Percentiles rank a stretch among this genome's conserved stretches.
Evolutionary conservation across 2,329 filamentous ascomycete genomes (phyloP).

Genomic region (Beauveria sp.): DNA sequence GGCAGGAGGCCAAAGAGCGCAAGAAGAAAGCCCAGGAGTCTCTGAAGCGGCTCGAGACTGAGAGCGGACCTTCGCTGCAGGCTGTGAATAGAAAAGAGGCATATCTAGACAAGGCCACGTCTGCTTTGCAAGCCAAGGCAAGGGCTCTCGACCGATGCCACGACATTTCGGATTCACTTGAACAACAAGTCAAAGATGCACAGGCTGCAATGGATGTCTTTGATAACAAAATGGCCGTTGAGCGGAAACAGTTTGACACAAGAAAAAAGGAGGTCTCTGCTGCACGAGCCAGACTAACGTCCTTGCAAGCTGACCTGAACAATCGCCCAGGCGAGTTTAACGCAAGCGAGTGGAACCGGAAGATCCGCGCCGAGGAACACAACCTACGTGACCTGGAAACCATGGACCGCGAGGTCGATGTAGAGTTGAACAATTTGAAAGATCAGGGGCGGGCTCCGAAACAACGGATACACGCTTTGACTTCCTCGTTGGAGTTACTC

Average conservation of each 20-base stretch:
- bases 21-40: conserved; percentile 49
- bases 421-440: conserved; percentile 35
- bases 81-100: conserved; percentile 62
- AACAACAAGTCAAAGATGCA: conserved; percentile 28
- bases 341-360: conserved; percentile 60
- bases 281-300: conserved; percentile 50
- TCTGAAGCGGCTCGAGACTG: conserved; percentile 50
- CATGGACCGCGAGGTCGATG: conserved; percentile 28
- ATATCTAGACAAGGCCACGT: conserved; percentile 54
- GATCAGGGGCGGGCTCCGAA: conserved; percentile 34
- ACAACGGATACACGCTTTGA: conserved; percentile 28
- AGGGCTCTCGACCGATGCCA: conserved; percentile 48
- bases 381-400: conserved; percentile 43
- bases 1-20: conserved; percentile 45
- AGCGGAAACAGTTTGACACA: conserved; percentile 39
- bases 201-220: conserved; percentile 36
- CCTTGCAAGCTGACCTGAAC: conserved; percentile 55
- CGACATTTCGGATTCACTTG: conserved; percentile 36
- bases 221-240: conserved; percentile 38
- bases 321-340: conserved; percentile 62
- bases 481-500: conserved; percentile 49
- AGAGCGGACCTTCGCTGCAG: conserved; percentile 57
- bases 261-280: conserved; percentile 44
- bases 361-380: conserved; percentile 58
- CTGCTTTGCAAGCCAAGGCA: conserved; percentile 47